phyloP scores from a whole-genome alignment of 1,139 yeast genomes.

The Suhomyces bolitotheri region DNA sequence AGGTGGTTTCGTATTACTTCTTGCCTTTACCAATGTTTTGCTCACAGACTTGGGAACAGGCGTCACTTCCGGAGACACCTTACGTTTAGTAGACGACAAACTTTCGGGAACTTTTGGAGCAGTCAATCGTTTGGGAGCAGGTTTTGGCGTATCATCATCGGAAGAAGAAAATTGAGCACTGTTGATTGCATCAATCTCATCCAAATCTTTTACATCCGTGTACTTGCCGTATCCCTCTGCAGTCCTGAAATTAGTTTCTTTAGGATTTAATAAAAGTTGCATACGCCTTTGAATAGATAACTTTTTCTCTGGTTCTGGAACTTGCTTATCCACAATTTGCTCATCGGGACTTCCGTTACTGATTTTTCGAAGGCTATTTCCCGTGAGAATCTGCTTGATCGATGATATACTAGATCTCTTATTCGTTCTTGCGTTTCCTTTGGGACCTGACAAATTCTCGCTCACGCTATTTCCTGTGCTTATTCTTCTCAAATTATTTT shows the following conservation, averaged over 20 bases:
- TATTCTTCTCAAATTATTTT: constrained; percentile 37
- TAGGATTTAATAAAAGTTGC: constrained; percentile 52
- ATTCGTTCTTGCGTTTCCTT: constrained; percentile 14
- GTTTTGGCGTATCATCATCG: constrained; percentile 6
- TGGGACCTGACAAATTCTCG: constrained; percentile 16
- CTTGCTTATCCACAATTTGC: neutral
- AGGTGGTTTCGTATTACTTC: neutral
- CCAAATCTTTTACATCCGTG: constrained; percentile 48
- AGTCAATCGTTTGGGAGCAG: constrained; percentile 15
- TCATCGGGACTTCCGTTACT: constrained; percentile 14
- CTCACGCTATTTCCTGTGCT: constrained; percentile 40
- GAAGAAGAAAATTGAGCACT: constrained; percentile 13
- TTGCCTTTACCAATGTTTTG: neutral
- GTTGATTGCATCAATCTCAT: constrained; percentile 45
- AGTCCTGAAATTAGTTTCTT: constrained; percentile 52
- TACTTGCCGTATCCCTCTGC: constrained; percentile 78
- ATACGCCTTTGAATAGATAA: constrained; percentile 67
- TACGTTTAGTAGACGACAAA: constrained; percentile 22
- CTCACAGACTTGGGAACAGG: neutral
- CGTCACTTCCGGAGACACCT: neutral
- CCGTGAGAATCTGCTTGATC: constrained; percentile 46
- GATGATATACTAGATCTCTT: constrained; percentile 46
- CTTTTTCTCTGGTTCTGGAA: constrained; percentile 23
- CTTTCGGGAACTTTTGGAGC: constrained; percentile 39
- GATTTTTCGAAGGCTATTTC: constrained; percentile 27